Evolutionary conservation across 306 rosid genomes (phyloP).

Genomic region (Sesbania bispinosa): DNA sequence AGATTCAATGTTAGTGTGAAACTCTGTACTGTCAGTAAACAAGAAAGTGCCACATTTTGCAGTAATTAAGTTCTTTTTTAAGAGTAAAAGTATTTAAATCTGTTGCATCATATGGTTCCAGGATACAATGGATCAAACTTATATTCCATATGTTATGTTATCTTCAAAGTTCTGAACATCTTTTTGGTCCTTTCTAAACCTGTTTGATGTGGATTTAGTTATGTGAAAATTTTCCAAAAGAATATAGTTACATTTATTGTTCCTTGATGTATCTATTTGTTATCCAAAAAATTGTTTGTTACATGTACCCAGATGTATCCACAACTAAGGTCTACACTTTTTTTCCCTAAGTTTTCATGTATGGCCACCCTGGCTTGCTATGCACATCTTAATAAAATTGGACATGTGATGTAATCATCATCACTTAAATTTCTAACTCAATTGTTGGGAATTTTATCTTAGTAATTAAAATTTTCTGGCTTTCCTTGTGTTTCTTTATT

Average conservation of each 20-base stretch:
- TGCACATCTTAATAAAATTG: neutral
- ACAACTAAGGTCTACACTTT: neutral
- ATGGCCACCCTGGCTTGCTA: neutral
- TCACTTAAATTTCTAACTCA: neutral
- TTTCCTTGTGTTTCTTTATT: neutral
- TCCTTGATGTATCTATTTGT: neutral
- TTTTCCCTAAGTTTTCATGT: neutral
- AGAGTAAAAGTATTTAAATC: neutral
- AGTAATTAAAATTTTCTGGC: neutral
- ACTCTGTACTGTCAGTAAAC: neutral
- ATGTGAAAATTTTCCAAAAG: neutral
- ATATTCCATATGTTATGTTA: neutral
- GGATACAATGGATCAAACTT: neutral
- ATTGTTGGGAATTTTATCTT: neutral
- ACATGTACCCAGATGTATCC: neutral
- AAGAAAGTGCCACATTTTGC: neutral
- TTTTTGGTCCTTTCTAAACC: neutral
- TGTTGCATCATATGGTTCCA: neutral
- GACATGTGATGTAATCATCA: neutral
- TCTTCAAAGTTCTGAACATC: neutral
- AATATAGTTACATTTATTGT: neutral
- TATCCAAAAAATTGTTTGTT: neutral
- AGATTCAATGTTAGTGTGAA: neutral
- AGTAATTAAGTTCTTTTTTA: neutral
- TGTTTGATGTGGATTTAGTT: conserved; percentile 14